phyloP scores from a whole-genome alignment of 768 basidiomycete genomes.

The Trametes villosa region DNA sequence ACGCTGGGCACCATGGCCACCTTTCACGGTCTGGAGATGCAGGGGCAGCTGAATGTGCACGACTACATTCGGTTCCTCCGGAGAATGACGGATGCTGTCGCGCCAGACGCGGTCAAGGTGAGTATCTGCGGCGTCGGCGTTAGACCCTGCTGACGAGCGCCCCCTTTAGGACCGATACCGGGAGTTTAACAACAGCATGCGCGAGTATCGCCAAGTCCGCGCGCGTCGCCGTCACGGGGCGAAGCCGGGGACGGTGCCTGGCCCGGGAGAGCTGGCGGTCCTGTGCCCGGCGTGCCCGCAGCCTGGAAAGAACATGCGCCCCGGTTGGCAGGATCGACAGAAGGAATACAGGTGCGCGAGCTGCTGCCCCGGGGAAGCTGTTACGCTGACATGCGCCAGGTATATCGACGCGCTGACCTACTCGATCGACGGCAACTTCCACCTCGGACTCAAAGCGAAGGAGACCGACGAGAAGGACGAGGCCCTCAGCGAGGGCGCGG shows the following conservation, averaged over 20 bases:
- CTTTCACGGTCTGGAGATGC: background rate
- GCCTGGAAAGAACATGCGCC: conserved; percentile 26
- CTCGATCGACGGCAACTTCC: conserved; percentile 24
- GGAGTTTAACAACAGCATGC: conserved; percentile 1
- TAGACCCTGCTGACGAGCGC: background rate
- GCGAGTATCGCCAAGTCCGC: background rate
- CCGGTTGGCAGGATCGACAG: conserved; percentile 18
- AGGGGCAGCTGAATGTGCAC: conserved; percentile 6
- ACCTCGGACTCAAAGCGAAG: conserved; percentile 16
- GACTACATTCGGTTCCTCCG: background rate
- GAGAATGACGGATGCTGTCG: background rate
- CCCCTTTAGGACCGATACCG: conserved; percentile 9
- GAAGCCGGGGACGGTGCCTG: background rate
- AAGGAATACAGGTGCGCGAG: background rate
- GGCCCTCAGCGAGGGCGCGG: conserved; percentile 16
- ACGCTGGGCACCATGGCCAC: background rate
- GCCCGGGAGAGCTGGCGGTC: conserved; percentile 18
- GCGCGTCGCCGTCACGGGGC: background rate
- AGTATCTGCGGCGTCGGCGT: background rate
- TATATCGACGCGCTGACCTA: conserved; percentile 17
- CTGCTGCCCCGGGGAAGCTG: background rate
- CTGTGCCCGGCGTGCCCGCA: conserved; percentile 33
- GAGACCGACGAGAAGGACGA: conserved; percentile 15
- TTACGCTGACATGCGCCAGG: background rate
- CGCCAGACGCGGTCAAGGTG: background rate